phyloP scores from a whole-genome alignment of 257 asterid species.

The Solanum commersonii region DNA sequence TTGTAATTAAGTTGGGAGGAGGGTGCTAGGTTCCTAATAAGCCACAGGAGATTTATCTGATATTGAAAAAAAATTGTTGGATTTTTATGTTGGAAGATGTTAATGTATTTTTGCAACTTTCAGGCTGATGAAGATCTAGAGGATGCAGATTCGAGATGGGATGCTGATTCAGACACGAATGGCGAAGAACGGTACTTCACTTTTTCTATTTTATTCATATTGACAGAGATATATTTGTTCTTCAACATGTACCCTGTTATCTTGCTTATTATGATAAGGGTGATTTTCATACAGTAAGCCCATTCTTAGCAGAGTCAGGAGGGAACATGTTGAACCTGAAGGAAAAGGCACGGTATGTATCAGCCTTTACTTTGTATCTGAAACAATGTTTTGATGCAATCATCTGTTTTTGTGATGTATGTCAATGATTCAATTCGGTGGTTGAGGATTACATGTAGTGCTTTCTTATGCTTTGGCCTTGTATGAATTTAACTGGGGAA shows the following conservation, averaged over 20 bases:
- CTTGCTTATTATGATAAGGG: neutral
- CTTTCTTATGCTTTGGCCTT: neutral
- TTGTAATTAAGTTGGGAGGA: neutral
- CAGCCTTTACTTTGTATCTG: neutral
- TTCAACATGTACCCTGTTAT: neutral
- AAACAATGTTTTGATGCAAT: neutral
- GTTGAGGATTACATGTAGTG: neutral
- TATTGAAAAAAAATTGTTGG: neutral
- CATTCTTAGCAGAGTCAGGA: conserved; percentile 32
- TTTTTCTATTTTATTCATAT: neutral
- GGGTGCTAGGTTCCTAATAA: neutral
- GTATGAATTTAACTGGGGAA: neutral
- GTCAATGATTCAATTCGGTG: neutral
- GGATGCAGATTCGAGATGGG: conserved; percentile 28
- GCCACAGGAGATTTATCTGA: neutral
- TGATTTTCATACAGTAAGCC: conserved; percentile 9
- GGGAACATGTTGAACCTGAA: conserved; percentile 58
- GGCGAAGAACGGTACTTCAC: conserved; percentile 24
- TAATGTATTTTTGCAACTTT: neutral
- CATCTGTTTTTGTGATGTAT: neutral
- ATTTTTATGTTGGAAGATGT: neutral
- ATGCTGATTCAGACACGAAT: conserved; percentile 22
- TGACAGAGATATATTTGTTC: neutral
- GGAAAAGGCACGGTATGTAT: conserved; percentile 47
- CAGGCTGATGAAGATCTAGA: conserved; percentile 36